phyloP scores from a whole-genome alignment of 345 rosid species.

The Hirschfeldia incana region DNA sequence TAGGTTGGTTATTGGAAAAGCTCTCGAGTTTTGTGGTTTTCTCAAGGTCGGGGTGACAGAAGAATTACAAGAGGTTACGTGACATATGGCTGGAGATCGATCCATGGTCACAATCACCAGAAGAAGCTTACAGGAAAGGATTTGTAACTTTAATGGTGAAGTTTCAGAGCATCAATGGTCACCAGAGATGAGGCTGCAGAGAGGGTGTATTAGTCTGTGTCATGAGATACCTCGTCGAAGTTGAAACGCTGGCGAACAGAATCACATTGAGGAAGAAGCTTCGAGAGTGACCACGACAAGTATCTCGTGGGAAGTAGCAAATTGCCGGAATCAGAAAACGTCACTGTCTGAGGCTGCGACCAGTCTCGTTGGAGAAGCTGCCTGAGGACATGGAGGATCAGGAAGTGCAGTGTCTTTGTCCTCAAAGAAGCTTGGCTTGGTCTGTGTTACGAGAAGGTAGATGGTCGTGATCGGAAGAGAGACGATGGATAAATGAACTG shows the following conservation, averaged over 20 bases:
- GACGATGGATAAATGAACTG: background rate
- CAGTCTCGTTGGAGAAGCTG: background rate
- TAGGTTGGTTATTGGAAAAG: background rate
- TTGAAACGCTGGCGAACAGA: background rate
- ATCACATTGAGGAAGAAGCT: too few relatives aligned
- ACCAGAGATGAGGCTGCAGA: background rate
- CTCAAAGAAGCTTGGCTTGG: background rate
- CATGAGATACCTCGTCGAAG: background rate
- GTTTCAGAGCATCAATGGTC: background rate
- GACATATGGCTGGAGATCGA: background rate
- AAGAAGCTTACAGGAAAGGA: background rate
- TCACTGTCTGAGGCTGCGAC: background rate
- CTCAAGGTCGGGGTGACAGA: background rate
- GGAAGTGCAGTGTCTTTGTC: background rate
- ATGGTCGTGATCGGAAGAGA: background rate
- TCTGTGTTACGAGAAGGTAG: background rate
- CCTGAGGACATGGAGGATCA: background rate
- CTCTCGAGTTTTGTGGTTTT: background rate
- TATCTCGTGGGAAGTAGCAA: too few relatives aligned
- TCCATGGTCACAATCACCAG: background rate
- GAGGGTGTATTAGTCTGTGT: background rate
- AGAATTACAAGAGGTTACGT: background rate
- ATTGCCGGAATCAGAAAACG: background rate
- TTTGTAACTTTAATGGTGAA: background rate
- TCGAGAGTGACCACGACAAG: too few relatives aligned